A percentile compares a stretch with the other conserved stretches of the same genome.
phyloP scores from a whole-genome alignment of 441 rosid genomes.

The Populus hybrid region DNA sequence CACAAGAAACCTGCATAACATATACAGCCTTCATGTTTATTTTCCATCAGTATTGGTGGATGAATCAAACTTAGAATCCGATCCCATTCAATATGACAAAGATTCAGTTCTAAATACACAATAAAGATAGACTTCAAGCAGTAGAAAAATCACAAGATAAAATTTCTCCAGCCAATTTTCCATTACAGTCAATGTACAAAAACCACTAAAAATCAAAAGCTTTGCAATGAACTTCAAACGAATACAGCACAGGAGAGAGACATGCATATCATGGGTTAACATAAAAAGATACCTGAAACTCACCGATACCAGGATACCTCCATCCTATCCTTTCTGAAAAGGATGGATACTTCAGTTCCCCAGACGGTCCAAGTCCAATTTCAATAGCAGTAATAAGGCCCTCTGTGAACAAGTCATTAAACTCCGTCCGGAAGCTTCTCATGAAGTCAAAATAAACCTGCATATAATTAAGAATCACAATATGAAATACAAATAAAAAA shows the following conservation, averaged over 20 bases:
- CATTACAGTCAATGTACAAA: not conserved
- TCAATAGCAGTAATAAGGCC: constrained; percentile 69
- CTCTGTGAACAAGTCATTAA: constrained; percentile 70
- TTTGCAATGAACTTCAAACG: not conserved
- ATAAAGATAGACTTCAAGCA: not conserved
- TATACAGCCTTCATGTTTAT: not conserved
- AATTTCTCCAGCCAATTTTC: not conserved
- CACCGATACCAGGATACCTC: constrained; percentile 99
- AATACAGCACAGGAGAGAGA: not conserved
- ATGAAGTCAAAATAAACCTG: constrained; percentile 97
- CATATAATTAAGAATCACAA: constrained; percentile 20
- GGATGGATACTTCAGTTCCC: constrained; percentile 92
- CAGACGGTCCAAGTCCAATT: constrained; percentile 94
- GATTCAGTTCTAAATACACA: not conserved
- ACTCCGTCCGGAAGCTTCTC: constrained; percentile 94
- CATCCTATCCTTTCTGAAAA: constrained; percentile 94
- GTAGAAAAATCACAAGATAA: not conserved
- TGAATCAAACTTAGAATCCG: not conserved
- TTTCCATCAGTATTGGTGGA: not conserved
- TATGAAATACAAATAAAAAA: constrained; percentile 11
- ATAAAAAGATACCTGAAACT: constrained; percentile 74
- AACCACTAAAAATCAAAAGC: not conserved
- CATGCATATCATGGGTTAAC: not conserved
- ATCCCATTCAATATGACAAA: not conserved
- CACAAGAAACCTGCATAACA: not conserved